Percentiles rank a stretch among this genome's conserved stretches.
phyloP scores from a whole-genome alignment of 495 filamentous ascomycete genomes.

The Amphirosellinia nigrospora region DNA sequence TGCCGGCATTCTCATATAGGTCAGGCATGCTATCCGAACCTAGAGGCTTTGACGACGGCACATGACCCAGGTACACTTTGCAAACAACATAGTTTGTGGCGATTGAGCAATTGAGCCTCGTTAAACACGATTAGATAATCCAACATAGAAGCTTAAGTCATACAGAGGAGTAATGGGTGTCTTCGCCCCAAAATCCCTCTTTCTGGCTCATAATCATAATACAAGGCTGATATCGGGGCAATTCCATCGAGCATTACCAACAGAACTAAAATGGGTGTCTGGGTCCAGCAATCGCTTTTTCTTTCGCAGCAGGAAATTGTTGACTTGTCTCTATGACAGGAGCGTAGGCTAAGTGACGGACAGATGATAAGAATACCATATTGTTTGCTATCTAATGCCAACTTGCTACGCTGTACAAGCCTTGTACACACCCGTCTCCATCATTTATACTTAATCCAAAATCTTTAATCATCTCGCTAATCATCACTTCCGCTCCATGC shows the following conservation, averaged over 20 bases:
- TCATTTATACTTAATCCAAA: not conserved
- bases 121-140: no score
- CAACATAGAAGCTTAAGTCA: not conserved
- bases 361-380: not conserved
- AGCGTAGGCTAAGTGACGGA: not conserved
- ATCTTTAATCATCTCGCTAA: not conserved
- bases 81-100: no score
- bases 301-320: not conserved
- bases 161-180: not conserved
- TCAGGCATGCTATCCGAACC: not conserved
- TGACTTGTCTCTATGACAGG: not conserved
- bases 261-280: no score
- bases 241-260: not conserved
- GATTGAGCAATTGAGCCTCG: not conserved
- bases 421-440: not conserved
- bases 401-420: conserved; percentile 12
- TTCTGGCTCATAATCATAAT: not conserved
- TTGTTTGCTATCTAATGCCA: conserved; percentile 11
- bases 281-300: not conserved
- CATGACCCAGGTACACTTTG: not conserved
- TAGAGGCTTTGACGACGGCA: not conserved
- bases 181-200: not conserved
- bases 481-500: not conserved
- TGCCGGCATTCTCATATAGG: not conserved
- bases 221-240: not conserved